Base-by-base conservation (phyloP, 768 basidiomycete genomes). In the Boletus huronensis region DNA sequence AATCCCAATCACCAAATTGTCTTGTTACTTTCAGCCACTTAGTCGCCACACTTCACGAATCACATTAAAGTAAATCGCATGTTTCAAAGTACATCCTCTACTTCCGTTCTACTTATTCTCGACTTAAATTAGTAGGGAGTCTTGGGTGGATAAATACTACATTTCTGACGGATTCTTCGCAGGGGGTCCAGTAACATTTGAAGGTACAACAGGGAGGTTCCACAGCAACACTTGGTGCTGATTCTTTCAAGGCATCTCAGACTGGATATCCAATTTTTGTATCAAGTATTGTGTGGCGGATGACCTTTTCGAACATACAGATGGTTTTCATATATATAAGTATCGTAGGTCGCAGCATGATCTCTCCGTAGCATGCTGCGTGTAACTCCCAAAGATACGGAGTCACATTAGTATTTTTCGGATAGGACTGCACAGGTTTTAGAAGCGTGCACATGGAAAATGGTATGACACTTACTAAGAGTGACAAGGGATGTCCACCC, bases 401-500 rank as follows among this genome's bases (percentile, higher is more conserved):
- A 19, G 2, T 25, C 23, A n/a, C 23, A 40, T 76, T 62, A 84
- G 59, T 87, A 88, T 65, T 84, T 86, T 68, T 88, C 87, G 3
- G 85, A 80, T 55, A 88, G 73, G 58, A 88, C 86, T 87, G 54
- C 21, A 36, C 54, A 48, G 55, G 3, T 25, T 29, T 63, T 58
- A 48, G 63, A 39, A 34, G 25, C 34, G 16, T 48, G 26, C 26
- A 42, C 17, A 23, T 6, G 21, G 16, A 46, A 40, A n/a, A 31
- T 53, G 43, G 31, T 21, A 16, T 16, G 5, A 31, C 28, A 79
- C 92, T 78, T 71, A 96, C 93, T 93, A 62, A 96, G 73, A 29
- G 91, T 84, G 23, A 92, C 82, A 41, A 96, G 75, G 42, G 93
- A 93, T 26, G 94, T 95, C 95, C 94, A 97, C 10, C 95, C 95